These are phyloP conservation scores for Thermoascus crustaceus DNA, from an alignment of 2,329 filamentous ascomycete species.

Conservation along the genomic window DNA sequence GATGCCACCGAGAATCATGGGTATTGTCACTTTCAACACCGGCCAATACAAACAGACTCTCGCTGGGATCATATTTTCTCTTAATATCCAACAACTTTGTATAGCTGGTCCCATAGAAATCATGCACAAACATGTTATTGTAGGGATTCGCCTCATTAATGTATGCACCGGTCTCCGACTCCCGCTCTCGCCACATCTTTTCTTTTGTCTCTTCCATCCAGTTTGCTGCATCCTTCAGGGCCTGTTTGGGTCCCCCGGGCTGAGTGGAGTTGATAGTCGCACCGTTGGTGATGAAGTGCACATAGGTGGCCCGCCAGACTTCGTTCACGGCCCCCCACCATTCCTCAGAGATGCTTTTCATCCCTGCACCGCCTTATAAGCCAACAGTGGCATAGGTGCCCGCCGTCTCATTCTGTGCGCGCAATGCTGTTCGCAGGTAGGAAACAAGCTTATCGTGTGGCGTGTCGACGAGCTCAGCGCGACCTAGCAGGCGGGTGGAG, in stretches of 20 bases:
- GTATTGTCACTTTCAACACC: constrained; percentile 16
- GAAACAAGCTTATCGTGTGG: constrained; percentile 3
- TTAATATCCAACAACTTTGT: constrained; percentile 18
- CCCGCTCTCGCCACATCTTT: constrained; percentile 17
- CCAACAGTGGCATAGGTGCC: constrained; percentile 19
- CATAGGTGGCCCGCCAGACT: constrained; percentile 27
- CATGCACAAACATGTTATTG: constrained; percentile 13
- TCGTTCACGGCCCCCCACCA: constrained; percentile 14
- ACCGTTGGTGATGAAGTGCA: constrained; percentile 22
- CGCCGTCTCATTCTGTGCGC: constrained; percentile 12
- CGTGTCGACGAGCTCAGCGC: constrained; percentile 19
- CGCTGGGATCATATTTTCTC: constrained; percentile 18
- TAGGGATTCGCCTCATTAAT: constrained; percentile 17
- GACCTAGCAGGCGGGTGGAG: constrained; percentile 29
- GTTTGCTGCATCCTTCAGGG: neutral
- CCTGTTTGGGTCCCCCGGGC: constrained; percentile 5
- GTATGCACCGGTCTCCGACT: constrained; percentile 18
- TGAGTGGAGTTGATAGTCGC: constrained; percentile 9
- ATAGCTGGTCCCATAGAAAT: constrained; percentile 22
- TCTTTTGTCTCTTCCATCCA: constrained; percentile 13
- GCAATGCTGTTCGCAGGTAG: constrained; percentile 8
- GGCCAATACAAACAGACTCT: constrained; percentile 11
- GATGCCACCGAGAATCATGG: too few species aligned
- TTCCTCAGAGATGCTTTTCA: constrained; percentile 4
- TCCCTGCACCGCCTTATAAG: constrained; percentile 15